Base-by-base conservation (phyloP, 805 yeast species). In the Saturnispora dispora region DNA sequence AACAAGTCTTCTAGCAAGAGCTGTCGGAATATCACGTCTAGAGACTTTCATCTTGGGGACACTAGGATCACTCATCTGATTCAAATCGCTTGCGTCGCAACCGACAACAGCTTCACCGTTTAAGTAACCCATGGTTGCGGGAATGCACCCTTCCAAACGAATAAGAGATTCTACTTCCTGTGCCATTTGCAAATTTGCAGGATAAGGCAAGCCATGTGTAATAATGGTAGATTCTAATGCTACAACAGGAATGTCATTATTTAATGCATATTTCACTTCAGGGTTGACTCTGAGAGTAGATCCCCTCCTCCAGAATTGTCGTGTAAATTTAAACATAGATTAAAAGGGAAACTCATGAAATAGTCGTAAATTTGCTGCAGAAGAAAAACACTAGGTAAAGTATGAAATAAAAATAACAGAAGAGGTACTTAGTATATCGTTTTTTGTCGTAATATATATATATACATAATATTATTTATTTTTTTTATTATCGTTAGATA, bases 151-250 rank as follows among this genome's bases (percentile, higher is more conserved):
- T 35, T 72, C 63, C 0, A 63, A 61, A 42, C 95, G 71, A 17
- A 88, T 75, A 7, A 75, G 68, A 4, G 63, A 52, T 64, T 88
- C 96, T 1, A 86, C 95, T 1, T 71, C 65, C 30, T 59, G 59
- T 0, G 96, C 96, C 88, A 88, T 82, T 25, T 73, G 72, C 10
- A 85, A 60, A 60, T 89, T 88, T 22, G 76, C 75, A 0, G 96
- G 96, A 60, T 68, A 85, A 3, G 96, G 96, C 39, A 88, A 72
- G 0, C 96, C 96, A 68, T 88, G 96, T 6, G 96, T 84, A 57
- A 89, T 79, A 60, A 88, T 89, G 7, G 96, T 88, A 22, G 89
- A 81, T 62, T 89, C 96, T 15, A 88, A 70, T 0, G 96, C 83
- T 3, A 89, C 93, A 5, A 88, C 79, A 0, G 96, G 96, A 36